Percentiles rank a stretch among this genome's conserved stretches.
Conservation (phyloP, 2,329 filamentous ascomycete species). For the Arthrobotrys entomopaga region DNA sequence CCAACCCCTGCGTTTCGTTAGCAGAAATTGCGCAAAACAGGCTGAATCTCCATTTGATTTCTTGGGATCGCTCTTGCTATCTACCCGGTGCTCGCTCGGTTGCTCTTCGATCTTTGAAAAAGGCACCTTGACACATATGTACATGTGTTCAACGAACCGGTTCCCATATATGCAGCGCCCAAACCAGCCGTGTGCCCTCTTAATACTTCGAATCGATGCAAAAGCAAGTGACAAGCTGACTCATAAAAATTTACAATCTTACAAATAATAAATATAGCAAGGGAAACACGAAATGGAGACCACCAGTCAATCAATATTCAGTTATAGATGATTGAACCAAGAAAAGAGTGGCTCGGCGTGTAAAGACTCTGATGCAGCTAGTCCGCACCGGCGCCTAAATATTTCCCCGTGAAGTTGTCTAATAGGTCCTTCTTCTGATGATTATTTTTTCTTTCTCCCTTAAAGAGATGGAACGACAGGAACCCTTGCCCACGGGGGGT, state of each 20-base stretch:
- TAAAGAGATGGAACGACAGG: slow-evolving; percentile 4
- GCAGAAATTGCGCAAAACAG: slow-evolving; percentile 55
- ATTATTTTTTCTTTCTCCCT: no score
- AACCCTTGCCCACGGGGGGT: slow-evolving; percentile 13
- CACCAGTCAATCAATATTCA: slow-evolving; percentile 46
- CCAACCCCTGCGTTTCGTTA: slow-evolving; percentile 40
- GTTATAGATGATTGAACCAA: slow-evolving; percentile 30
- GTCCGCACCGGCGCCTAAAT: slow-evolving; percentile 21
- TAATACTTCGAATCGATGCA: no score
- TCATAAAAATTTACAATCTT: slow-evolving; percentile 9
- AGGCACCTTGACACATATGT: no score
- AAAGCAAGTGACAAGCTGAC: slow-evolving; percentile 19
- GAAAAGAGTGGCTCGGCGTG: slow-evolving; percentile 28
- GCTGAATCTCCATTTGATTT: slow-evolving; percentile 7
- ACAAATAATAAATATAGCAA: slow-evolving; percentile 42
- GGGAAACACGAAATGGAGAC: slow-evolving; percentile 52
- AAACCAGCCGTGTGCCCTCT: no score
- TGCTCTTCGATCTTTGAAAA: no score
- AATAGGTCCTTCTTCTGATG: neutral
- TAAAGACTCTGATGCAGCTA: slow-evolving; percentile 35
- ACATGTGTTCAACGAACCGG: no score
- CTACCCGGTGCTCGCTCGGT: neutral
- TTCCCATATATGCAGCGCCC: no score
- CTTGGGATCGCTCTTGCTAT: neutral
- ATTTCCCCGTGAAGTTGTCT: slow-evolving; percentile 21